These are phyloP conservation scores for Podila horticola DNA, from an alignment of 192 early-diverging fungal species.

Conservation along the genomic window DNA sequence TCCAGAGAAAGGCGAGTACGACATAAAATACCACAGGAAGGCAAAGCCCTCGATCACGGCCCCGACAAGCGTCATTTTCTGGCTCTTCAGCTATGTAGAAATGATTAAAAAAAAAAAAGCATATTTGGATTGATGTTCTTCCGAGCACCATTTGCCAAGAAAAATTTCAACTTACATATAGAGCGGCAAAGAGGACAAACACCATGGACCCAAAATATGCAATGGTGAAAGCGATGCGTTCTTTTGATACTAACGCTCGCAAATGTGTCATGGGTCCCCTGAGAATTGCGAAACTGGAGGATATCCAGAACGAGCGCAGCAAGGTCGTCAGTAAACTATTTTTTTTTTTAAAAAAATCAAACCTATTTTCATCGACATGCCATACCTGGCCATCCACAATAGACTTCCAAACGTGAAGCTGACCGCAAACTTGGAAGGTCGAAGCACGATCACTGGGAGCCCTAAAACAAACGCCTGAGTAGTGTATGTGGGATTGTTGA, in stretches of 20 bases:
- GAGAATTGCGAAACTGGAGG: slow-evolving; percentile 79
- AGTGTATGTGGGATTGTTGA: neutral
- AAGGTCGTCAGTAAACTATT: neutral
- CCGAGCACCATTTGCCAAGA: neutral
- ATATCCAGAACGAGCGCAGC: slow-evolving; percentile 19
- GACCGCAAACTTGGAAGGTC: slow-evolving; percentile 81
- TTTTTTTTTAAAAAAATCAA: neutral
- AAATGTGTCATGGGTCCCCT: slow-evolving; percentile 87
- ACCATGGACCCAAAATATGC: slow-evolving; percentile 85
- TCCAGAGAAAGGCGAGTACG: slow-evolving; percentile 41
- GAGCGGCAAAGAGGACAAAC: slow-evolving; percentile 84
- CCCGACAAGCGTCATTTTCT: slow-evolving; percentile 81
- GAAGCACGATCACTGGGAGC: slow-evolving; percentile 72
- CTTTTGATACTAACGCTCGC: slow-evolving; percentile 79
- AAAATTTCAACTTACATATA: slow-evolving; percentile 67
- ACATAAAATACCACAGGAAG: slow-evolving; percentile 75
- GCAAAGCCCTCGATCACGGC: slow-evolving; percentile 83
- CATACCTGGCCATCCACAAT: slow-evolving; percentile 47
- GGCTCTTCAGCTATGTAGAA: slow-evolving; percentile 59
- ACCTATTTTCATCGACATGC: neutral
- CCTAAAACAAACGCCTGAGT: slow-evolving; percentile 62
- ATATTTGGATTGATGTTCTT: neutral
- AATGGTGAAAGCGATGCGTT: slow-evolving; percentile 83
- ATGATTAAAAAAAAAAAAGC: slow-evolving; percentile 1
- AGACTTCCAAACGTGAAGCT: slow-evolving; percentile 79